phyloP scores from a whole-genome alignment of 305 asterid species.

The Ajuga reptans region DNA sequence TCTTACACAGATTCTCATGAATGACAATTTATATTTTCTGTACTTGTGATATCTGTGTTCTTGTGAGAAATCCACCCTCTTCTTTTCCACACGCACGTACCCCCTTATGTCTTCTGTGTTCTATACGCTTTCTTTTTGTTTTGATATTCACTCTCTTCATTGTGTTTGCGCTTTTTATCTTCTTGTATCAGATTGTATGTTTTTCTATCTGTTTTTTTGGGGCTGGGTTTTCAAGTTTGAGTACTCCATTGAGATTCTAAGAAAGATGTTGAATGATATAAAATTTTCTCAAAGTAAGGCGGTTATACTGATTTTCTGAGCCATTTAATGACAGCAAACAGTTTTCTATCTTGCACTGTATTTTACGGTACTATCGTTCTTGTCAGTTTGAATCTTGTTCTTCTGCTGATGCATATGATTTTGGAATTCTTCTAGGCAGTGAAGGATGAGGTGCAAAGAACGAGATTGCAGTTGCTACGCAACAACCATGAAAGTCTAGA shows the following conservation, averaged over 20 bases:
- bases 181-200: neutral
- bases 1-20: neutral
- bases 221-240: no score
- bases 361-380: neutral
- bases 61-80: no score
- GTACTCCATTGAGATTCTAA: no score
- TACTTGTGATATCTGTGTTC: no score
- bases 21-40: neutral
- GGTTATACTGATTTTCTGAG: neutral
- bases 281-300: neutral
- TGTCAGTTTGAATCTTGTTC: neutral
- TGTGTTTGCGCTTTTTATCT: neutral
- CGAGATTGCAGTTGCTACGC: slow-evolving; percentile 28
- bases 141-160: neutral
- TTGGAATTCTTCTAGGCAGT: slow-evolving; percentile 49
- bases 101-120: no score
- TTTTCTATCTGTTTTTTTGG: no score
- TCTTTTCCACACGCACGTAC: no score
- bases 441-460: slow-evolving; percentile 51
- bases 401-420: neutral
- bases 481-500: slow-evolving; percentile 22
- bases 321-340: neutral
- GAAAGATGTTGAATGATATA: no score
- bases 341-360: neutral
- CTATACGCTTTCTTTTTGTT: neutral